These are phyloP conservation scores for Casuarina glauca DNA, from an alignment of 306 rosid species.

Conservation along the genomic window DNA sequence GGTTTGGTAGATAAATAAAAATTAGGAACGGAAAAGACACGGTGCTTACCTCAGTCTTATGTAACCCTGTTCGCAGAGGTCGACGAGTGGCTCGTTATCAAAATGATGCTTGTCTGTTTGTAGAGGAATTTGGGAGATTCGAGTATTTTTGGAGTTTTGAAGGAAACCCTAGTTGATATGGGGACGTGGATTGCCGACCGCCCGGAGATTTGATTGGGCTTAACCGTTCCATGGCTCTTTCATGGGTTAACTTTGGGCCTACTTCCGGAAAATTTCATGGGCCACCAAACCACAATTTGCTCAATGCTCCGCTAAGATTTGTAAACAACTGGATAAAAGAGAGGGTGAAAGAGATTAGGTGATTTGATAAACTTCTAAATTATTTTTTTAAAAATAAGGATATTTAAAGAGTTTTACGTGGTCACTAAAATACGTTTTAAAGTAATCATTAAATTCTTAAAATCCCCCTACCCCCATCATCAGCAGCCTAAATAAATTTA, in stretches of 20 bases:
- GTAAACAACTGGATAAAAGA: too few species aligned
- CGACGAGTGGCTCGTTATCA: neutral
- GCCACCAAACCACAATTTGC: neutral
- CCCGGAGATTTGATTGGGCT: neutral
- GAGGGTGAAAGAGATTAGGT: too few species aligned
- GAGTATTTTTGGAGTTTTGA: slow-evolving; percentile 32
- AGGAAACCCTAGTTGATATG: slow-evolving; percentile 26
- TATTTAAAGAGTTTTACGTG: too few species aligned
- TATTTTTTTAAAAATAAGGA: too few species aligned
- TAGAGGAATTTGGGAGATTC: neutral
- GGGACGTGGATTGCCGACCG: too few species aligned
- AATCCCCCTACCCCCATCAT: too few species aligned
- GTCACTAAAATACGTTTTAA: too few species aligned
- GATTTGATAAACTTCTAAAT: too few species aligned
- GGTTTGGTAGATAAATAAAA: neutral
- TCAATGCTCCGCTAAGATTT: neutral
- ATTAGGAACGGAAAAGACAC: neutral
- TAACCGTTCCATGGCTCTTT: neutral
- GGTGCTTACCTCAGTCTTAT: slow-evolving; percentile 22
- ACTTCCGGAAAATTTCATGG: too few species aligned
- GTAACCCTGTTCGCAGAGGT: neutral
- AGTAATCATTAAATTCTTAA: too few species aligned
- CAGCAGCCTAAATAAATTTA: too few species aligned
- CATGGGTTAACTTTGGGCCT: too few species aligned
- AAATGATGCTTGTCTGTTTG: neutral